phyloP scores from a whole-genome alignment of 495 filamentous ascomycete genomes.

The Aspergillus haitiensis region DNA sequence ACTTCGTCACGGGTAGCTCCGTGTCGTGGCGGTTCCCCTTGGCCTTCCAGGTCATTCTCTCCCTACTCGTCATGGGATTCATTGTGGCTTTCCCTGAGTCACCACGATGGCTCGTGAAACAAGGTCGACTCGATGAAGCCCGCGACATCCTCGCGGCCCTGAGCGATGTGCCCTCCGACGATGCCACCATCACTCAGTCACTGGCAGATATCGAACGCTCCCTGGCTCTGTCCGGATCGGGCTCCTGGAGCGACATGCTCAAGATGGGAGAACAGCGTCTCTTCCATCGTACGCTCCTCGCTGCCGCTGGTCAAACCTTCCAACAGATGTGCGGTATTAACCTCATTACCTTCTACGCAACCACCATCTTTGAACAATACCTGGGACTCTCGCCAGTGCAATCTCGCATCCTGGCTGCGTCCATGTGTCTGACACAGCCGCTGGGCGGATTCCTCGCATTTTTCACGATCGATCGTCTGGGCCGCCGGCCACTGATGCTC shows the following conservation, averaged over 20 bases:
- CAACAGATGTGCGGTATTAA: conserved; percentile 60
- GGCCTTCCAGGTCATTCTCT: conserved; percentile 61
- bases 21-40: conserved; percentile 65
- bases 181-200: conserved; percentile 29
- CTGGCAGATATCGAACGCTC: conserved; percentile 43
- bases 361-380: conserved; percentile 59
- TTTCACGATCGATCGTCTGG: conserved; percentile 74
- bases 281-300: conserved; percentile 36
- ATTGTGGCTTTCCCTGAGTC: conserved; percentile 59
- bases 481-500: conserved; percentile 66
- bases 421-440: conserved; percentile 74
- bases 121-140: conserved; percentile 53
- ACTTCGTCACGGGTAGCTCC: conserved; percentile 49
- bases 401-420: conserved; percentile 73
- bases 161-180: conserved; percentile 29
- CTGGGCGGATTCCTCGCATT: conserved; percentile 72
- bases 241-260: conserved; percentile 35
- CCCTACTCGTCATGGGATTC: conserved; percentile 49
- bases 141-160: conserved; percentile 50
- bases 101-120: conserved; percentile 59
- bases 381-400: conserved; percentile 68
- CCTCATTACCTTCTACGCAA: conserved; percentile 60
- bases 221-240: conserved; percentile 34
- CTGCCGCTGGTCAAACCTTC: conserved; percentile 34
- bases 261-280: conserved; percentile 36